Conservation (phyloP, 352 stramenopile genomes). For the Pseudoperonospora humuli region DNA sequence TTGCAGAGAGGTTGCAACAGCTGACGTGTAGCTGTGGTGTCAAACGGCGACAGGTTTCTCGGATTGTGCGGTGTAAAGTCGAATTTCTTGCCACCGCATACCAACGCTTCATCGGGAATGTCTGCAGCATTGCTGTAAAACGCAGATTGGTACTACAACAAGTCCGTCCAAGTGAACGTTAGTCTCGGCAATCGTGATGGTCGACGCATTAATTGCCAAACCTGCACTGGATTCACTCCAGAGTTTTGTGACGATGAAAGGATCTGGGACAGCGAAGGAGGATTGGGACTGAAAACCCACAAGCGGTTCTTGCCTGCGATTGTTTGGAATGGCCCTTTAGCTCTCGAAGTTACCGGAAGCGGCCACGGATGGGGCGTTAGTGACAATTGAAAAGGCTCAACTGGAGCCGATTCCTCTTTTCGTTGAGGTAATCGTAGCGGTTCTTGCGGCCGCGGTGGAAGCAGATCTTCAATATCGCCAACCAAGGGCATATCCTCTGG, state of each 20-base stretch:
- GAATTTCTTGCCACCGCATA: constrained; percentile 73
- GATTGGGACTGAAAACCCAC: constrained; percentile 38
- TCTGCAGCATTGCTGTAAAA: constrained; percentile 51
- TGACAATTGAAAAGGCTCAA: constrained; percentile 33
- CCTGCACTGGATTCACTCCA: constrained; percentile 31
- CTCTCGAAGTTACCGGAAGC: constrained; percentile 6
- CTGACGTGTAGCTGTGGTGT: constrained; percentile 24
- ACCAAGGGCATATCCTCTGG: constrained; percentile 35
- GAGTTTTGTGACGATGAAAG: constrained; percentile 32
- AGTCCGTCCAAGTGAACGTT: neutral
- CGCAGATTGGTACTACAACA: constrained; percentile 37
- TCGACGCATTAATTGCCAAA: constrained; percentile 18
- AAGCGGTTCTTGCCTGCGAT: constrained; percentile 18
- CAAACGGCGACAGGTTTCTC: constrained; percentile 33
- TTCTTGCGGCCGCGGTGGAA: constrained; percentile 38
- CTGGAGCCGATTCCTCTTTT: constrained; percentile 42
- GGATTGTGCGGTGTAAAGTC: constrained; percentile 36
- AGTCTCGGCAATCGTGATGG: neutral
- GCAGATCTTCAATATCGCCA: constrained; percentile 54
- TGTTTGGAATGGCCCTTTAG: constrained; percentile 2
- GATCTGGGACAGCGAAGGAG: constrained; percentile 39
- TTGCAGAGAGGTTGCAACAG: constrained; percentile 5
- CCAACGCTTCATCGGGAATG: constrained; percentile 59
- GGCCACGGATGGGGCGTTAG: constrained; percentile 40
- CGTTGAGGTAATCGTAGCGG: constrained; percentile 6